Conservation (phyloP, 768 basidiomycete genomes). For the Panaeolus papilionaceus region DNA sequence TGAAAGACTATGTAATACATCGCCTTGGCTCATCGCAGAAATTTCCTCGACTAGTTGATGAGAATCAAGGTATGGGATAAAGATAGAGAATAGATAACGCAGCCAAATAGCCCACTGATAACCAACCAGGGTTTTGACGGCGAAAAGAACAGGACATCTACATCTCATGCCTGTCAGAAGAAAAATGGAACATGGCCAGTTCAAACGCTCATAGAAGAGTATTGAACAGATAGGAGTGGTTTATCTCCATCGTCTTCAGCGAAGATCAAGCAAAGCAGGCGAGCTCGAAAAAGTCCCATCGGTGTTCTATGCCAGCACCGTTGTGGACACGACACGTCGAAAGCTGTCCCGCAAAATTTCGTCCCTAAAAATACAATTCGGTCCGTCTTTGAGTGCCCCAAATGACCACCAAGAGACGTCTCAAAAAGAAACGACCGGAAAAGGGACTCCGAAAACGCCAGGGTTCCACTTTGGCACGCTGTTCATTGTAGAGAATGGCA, state of each 20-base stretch:
- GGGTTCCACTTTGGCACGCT: background rate
- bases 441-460: constrained; percentile 1
- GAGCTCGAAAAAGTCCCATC: background rate
- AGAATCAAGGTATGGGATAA: background rate
- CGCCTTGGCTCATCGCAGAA: background rate
- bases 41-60: background rate
- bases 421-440: background rate
- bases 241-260: background rate
- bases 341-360: background rate
- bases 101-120: background rate
- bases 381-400: background rate
- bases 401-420: background rate
- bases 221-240: background rate
- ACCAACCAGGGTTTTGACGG: background rate
- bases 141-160: background rate
- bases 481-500: background rate
- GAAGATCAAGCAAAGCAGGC: background rate
- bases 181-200: background rate
- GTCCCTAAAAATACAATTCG: constrained; percentile 10
- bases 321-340: constrained; percentile 8
- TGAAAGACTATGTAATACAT: background rate
- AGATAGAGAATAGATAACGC: background rate
- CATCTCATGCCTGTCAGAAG: background rate
- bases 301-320: constrained; percentile 12
- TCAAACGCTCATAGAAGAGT: background rate